Evolutionary conservation across 2,329 filamentous ascomycete genomes (phyloP).

Genomic region (Penicillium hordei): DNA sequence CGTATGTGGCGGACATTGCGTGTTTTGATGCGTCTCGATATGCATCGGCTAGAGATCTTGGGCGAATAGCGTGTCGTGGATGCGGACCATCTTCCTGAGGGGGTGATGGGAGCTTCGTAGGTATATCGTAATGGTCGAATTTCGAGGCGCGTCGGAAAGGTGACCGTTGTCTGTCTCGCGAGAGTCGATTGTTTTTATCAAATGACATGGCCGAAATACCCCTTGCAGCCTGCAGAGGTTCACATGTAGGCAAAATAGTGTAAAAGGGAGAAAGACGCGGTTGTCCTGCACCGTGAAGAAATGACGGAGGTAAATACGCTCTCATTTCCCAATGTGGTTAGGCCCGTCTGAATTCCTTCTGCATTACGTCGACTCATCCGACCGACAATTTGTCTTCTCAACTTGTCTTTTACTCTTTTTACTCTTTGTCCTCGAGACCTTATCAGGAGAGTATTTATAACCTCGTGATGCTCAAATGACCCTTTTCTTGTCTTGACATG

Average conservation of each 20-base stretch:
- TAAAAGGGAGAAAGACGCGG: neutral
- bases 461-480: slow-evolving; percentile 10
- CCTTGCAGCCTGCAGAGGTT: slow-evolving; percentile 13
- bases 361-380: neutral
- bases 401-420: slow-evolving; percentile 1
- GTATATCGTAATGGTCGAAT: slow-evolving; percentile 30
- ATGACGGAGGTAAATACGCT: slow-evolving; percentile 16
- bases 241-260: neutral
- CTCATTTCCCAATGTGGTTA: slow-evolving; percentile 26
- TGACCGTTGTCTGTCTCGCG: slow-evolving; percentile 30
- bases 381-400: neutral
- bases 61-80: slow-evolving; percentile 36
- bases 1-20: slow-evolving; percentile 15
- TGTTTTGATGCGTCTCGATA: slow-evolving; percentile 39
- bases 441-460: slow-evolving; percentile 14
- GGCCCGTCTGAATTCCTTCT: slow-evolving; percentile 3
- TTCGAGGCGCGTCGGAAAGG: slow-evolving; percentile 35
- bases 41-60: slow-evolving; percentile 41
- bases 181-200: slow-evolving; percentile 28
- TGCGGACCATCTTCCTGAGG: slow-evolving; percentile 28
- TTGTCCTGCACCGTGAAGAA: neutral
- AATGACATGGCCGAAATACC: slow-evolving; percentile 31
- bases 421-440: neutral
- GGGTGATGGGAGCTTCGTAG: slow-evolving; percentile 32
- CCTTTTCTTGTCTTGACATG: slow-evolving; percentile 12